These are phyloP conservation scores for Aspergillus amoenus DNA, from an alignment of 2,329 filamentous ascomycete genomes.

Conservation along the genomic window DNA sequence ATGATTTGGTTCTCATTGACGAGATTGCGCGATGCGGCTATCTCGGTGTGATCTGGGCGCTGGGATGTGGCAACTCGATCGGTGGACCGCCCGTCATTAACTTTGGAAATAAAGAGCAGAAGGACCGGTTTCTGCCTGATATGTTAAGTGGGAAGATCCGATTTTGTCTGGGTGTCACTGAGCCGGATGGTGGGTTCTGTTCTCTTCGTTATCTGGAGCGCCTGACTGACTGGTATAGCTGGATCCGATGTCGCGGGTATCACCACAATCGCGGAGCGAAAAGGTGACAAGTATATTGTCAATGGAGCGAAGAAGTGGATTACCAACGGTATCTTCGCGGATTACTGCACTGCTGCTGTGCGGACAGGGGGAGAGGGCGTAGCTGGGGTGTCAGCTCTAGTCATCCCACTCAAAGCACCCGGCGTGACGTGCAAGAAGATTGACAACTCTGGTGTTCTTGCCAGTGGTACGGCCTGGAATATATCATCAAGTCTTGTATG, in stretches of 20 bases:
- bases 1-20: slow-evolving; percentile 38
- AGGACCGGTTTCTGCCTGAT: slow-evolving; percentile 54
- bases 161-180: slow-evolving; percentile 62
- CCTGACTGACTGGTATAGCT: slow-evolving; percentile 25
- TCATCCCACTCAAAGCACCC: slow-evolving; percentile 53
- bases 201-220: background rate
- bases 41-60: slow-evolving; percentile 31
- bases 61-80: slow-evolving; percentile 33
- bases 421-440: slow-evolving; percentile 55
- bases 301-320: slow-evolving; percentile 67
- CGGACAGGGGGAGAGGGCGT: slow-evolving; percentile 57
- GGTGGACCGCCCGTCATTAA: slow-evolving; percentile 33
- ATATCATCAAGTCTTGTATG: background rate
- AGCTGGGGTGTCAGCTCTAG: slow-evolving; percentile 57
- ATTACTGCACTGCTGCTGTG: slow-evolving; percentile 60
- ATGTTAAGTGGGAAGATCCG: slow-evolving; percentile 56
- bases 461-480: slow-evolving; percentile 45
- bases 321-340: slow-evolving; percentile 57
- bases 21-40: slow-evolving; percentile 38
- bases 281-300: slow-evolving; percentile 55
- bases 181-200: slow-evolving; percentile 29
- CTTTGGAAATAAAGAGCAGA: slow-evolving; percentile 31
- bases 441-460: slow-evolving; percentile 59
- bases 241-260: slow-evolving; percentile 62
- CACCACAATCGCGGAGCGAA: slow-evolving; percentile 53